Evolutionary conservation across 2,329 filamentous ascomycete genomes (phyloP), one percentile per base, ranked within the genome.

Genomic region (Aspergillus quadricinctus): DNA sequence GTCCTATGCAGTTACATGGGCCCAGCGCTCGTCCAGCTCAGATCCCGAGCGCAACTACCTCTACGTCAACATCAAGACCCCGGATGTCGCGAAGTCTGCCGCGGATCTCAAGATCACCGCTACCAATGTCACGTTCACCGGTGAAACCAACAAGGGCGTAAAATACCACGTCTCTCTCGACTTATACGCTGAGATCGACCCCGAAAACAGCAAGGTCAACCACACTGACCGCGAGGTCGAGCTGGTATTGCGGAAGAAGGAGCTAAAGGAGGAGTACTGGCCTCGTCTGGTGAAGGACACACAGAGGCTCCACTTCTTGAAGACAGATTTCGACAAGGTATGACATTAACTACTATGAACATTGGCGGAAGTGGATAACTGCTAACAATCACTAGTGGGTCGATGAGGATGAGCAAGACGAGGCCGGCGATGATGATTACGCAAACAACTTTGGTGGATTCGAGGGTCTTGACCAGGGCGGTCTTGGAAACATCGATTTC

Each of bases 271-370:
- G 71, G 91, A 94, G 78, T 97, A 88, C 85, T 99, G 94, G 94
- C 92, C 92, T 61, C 87, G 94, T 63, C 83, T 99, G 70, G 83
- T 97, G 74, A 97, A 97, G 87, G 90, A 93, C 59, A 77, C 81
- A 65, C 88, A 90, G 83, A 96, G 91, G 82, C 80, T 90, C 54
- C 94, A 97, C 80, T 99, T 92, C 85, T 79, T 99, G 71, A 96
- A 96, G 88, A 97, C 94, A 63, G 89, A 99, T 80, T 99, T 99
- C 69, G 92, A 97, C 81, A 97, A 96, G 88, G 86, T 88, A 74
- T 58, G 81, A 48, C 37, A 40, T 23, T 8, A 29, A 11, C 11
- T 29, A 29, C 3, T 11, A 1, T 9, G 7, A 27, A 19, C 9
- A n/a, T 14, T 45, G 10, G 27, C 17, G 27, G 48, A 19, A 25